Percentiles rank a stretch among this genome's conserved stretches.
These are phyloP conservation scores for Ophiostoma populinum DNA, from an alignment of 2,329 filamentous ascomycete genomes.

Conservation along the genomic window DNA sequence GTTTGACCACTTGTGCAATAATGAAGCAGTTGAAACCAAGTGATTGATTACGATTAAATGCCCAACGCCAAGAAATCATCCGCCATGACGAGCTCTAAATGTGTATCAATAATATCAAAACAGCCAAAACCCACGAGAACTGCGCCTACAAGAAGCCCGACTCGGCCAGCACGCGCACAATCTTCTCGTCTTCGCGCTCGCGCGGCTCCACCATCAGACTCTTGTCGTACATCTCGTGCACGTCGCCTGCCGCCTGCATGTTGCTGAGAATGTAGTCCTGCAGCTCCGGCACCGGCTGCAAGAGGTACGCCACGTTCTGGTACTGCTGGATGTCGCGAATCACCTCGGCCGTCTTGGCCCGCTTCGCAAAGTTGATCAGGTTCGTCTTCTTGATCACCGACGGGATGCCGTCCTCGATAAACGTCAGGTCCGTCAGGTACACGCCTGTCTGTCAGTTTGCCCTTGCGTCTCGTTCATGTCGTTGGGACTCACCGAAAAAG, in stretches of 20 bases:
- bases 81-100: too few species aligned
- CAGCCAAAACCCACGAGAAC: background rate
- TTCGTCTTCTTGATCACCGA: conserved; percentile 93
- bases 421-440: conserved; percentile 90
- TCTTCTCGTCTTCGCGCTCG: conserved; percentile 97
- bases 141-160: conserved; percentile 18
- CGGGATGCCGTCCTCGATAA: conserved; percentile 93
- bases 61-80: too few species aligned
- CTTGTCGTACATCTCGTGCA: conserved; percentile 99
- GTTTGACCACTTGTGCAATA: too few species aligned
- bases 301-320: conserved; percentile 88
- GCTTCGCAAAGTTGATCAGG: conserved; percentile 96
- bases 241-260: conserved; percentile 87
- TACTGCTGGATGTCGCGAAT: conserved; percentile 98
- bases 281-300: conserved; percentile 77
- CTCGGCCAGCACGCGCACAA: conserved; percentile 44
- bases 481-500: too few species aligned
- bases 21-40: too few species aligned
- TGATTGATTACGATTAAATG: too few species aligned
- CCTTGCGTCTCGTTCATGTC: too few species aligned
- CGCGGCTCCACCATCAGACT: conserved; percentile 84
- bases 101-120: conserved; percentile 7
- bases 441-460: too few species aligned
- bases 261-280: conserved; percentile 95
- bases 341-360: conserved; percentile 92